Percentiles rank a stretch among this genome's conserved stretches.
These are phyloP conservation scores for Cardiospermum halicacabum DNA, from an alignment of 345 rosid species.

Conservation along the genomic window DNA sequence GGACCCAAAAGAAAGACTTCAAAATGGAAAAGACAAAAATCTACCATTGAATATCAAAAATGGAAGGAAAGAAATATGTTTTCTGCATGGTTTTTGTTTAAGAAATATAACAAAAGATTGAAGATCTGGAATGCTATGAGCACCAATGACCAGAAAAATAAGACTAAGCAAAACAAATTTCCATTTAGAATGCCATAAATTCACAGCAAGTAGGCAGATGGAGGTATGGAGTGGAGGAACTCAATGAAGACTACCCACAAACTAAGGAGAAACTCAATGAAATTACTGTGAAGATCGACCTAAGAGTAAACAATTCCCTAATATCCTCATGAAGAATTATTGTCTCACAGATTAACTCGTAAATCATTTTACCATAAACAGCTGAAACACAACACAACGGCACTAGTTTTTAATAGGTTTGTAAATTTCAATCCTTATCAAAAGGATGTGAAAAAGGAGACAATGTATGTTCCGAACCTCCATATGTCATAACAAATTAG, in stretches of 20 bases:
- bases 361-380: not conserved
- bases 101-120: not conserved
- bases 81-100: not conserved
- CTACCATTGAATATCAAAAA: not conserved
- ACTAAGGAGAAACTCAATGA: not conserved
- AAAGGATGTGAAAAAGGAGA: not conserved
- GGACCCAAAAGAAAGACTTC: too few species aligned
- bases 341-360: not conserved
- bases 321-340: not conserved
- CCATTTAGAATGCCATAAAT: not conserved
- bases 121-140: not conserved
- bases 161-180: not conserved
- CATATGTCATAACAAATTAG: too few species aligned
- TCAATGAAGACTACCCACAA: not conserved
- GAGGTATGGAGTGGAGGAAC: not conserved
- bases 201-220: not conserved
- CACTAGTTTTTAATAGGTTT: not conserved
- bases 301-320: not conserved
- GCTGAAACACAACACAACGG: not conserved
- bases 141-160: not conserved
- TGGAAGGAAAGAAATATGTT: not conserved
- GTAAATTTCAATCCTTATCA: not conserved
- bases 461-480: too few species aligned
- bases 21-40: too few species aligned
- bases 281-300: not conserved